phyloP scores from a whole-genome alignment of 495 filamentous ascomycete genomes.

The Trypethelium eluteriae region DNA sequence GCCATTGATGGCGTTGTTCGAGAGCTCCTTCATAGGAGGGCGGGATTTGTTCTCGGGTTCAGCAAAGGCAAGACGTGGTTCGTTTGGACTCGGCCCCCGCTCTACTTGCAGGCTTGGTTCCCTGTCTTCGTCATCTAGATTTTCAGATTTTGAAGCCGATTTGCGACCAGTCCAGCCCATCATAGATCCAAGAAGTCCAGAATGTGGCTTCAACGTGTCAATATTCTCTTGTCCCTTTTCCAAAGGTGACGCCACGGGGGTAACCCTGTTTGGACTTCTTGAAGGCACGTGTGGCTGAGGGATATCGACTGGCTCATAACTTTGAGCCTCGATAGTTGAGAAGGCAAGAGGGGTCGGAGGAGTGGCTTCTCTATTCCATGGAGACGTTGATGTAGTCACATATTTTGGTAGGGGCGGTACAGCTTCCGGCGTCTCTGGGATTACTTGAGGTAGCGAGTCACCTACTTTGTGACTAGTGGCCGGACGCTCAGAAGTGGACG shows the following conservation, averaged over 20 bases:
- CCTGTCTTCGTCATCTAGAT: not conserved
- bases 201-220: not conserved
- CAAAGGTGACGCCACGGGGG: not conserved
- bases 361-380: not conserved
- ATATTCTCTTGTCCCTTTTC: not conserved
- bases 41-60: not conserved
- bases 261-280: not conserved
- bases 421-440: slow-evolving; percentile 10
- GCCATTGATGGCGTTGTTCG: not conserved
- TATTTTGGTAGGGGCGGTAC: not conserved
- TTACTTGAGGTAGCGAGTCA: not conserved
- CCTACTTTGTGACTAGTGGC: not conserved
- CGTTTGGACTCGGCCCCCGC: not conserved
- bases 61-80: not conserved
- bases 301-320: slow-evolving; percentile 15
- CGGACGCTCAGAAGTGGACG: not conserved
- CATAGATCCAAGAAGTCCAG: slow-evolving; percentile 2
- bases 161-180: not conserved
- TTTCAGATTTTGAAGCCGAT: not conserved
- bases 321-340: slow-evolving; percentile 29
- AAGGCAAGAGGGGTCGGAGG: slow-evolving; percentile 23
- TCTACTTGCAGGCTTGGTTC: not conserved
- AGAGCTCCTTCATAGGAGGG: not conserved
- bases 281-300: not conserved
- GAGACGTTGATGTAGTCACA: not conserved